Conservation (phyloP, 352 stramenopile genomes). For the Hyaloperonospora brassicae region DNA sequence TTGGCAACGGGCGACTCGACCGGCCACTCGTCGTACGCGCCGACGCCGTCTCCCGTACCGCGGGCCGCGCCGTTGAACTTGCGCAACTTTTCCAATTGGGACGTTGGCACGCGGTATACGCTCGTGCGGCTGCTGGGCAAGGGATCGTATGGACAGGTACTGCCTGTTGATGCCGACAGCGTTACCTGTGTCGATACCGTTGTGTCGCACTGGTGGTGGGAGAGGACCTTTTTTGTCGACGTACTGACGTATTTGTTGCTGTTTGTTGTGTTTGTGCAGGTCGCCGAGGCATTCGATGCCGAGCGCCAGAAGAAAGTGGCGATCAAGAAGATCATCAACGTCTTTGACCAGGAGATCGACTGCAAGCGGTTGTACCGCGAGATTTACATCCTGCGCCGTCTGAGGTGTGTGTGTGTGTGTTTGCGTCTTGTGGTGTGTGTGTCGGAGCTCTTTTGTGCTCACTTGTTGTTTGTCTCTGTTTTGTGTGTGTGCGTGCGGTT, state of each 20-base stretch:
- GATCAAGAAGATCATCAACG: slow-evolving; percentile 87
- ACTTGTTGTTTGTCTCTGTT: slow-evolving; percentile 1
- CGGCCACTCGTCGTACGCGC: slow-evolving; percentile 29
- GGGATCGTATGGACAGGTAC: slow-evolving; percentile 78
- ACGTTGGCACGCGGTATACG: slow-evolving; percentile 68
- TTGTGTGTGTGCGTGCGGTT: not conserved
- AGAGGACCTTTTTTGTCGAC: not conserved
- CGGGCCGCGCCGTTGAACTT: slow-evolving; percentile 69
- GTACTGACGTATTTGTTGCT: not conserved
- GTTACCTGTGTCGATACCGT: not conserved
- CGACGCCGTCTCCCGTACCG: slow-evolving; percentile 53
- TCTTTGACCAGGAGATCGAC: slow-evolving; percentile 84
- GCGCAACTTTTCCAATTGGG: slow-evolving; percentile 79
- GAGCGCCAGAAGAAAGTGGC: slow-evolving; percentile 75
- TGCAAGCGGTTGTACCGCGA: slow-evolving; percentile 83
- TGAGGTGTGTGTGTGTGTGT: slow-evolving; percentile 33
- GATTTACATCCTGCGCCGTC: slow-evolving; percentile 83
- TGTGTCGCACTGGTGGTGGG: not conserved
- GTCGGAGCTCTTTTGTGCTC: not conserved
- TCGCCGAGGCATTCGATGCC: slow-evolving; percentile 74
- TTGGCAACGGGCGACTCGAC: slow-evolving; percentile 15
- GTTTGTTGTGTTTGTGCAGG: slow-evolving; percentile 20
- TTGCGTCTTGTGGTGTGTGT: slow-evolving; percentile 32
- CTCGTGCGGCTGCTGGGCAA: slow-evolving; percentile 77
- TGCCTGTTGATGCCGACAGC: not conserved